These are phyloP conservation scores for Acaromyces ingoldii DNA, from an alignment of 1,284 basidiomycete species.

Conservation along the genomic window DNA sequence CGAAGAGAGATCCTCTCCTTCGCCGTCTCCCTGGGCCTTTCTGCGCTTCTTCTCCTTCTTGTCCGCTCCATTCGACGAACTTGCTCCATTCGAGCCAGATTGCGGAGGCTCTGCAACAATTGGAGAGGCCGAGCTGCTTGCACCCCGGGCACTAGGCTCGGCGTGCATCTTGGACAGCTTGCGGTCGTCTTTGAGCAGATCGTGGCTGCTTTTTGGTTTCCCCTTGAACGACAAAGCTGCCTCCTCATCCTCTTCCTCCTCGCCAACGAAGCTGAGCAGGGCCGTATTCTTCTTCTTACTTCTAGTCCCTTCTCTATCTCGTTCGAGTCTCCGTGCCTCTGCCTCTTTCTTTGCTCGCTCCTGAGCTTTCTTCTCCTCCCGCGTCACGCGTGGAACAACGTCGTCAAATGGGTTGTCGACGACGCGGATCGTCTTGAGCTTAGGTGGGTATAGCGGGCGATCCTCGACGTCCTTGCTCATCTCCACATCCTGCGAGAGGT, in stretches of 20 bases:
- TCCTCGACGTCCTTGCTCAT: constrained; percentile 62
- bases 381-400: constrained; percentile 92
- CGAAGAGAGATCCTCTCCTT: background rate
- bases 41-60: too few relatives aligned
- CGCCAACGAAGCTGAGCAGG: constrained; percentile 39
- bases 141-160: background rate
- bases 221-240: constrained; percentile 9
- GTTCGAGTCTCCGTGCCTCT: constrained; percentile 30
- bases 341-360: constrained; percentile 71
- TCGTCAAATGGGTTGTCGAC: constrained; percentile 90
- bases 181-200: constrained; percentile 36
- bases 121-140: background rate
- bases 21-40: background rate
- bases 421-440: constrained; percentile 75
- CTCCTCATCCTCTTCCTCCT: constrained; percentile 24
- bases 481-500: constrained; percentile 78
- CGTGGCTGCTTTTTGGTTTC: constrained; percentile 45
- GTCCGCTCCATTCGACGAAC: background rate
- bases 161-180: constrained; percentile 21
- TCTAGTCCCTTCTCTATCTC: constrained; percentile 12
- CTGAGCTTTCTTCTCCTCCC: constrained; percentile 77
- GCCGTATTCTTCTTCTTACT: constrained; percentile 23
- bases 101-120: background rate
- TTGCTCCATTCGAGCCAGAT: background rate
- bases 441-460: constrained; percentile 81